Conservation (phyloP, 2,329 filamentous ascomycete genomes). For the Cladophialophora exuberans region DNA sequence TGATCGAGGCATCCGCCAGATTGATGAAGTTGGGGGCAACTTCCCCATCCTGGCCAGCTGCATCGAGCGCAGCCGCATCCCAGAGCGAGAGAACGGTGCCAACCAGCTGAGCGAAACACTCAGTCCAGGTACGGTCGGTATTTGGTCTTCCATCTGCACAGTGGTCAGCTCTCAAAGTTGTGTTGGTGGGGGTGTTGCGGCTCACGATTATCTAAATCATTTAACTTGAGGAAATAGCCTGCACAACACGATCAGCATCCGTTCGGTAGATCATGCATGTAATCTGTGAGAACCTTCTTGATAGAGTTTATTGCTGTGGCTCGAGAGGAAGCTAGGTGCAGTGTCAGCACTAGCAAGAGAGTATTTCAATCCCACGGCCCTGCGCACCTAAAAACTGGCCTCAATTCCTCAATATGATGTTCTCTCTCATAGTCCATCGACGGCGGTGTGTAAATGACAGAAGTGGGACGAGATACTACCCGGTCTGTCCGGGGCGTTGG, state of each 20-base stretch:
- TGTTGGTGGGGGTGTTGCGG: slow-evolving; percentile 33
- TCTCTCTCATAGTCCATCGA: slow-evolving; percentile 83
- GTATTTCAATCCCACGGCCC: slow-evolving; percentile 1
- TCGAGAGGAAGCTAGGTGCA: slow-evolving; percentile 70
- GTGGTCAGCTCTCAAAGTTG: neutral
- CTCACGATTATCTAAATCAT: slow-evolving; percentile 90
- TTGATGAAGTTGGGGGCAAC: slow-evolving; percentile 94
- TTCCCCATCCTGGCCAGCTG: slow-evolving; percentile 80
- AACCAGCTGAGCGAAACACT: slow-evolving; percentile 95
- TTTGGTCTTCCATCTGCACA: slow-evolving; percentile 80
- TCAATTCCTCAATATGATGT: slow-evolving; percentile 80
- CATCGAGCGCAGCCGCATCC: slow-evolving; percentile 91
- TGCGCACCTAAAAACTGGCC: slow-evolving; percentile 76
- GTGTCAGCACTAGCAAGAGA: slow-evolving; percentile 6
- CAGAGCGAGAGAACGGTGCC: slow-evolving; percentile 93
- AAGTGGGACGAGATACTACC: slow-evolving; percentile 25
- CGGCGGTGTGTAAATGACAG: slow-evolving; percentile 57
- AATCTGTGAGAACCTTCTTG: slow-evolving; percentile 66
- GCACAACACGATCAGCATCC: slow-evolving; percentile 8
- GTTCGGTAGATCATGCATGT: neutral
- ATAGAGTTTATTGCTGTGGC: slow-evolving; percentile 93
- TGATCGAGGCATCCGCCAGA: slow-evolving; percentile 93
- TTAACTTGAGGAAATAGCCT: slow-evolving; percentile 91
- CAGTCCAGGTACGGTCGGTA: slow-evolving; percentile 84
- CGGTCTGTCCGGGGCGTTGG: slow-evolving; percentile 21